These are phyloP conservation scores for Grosmannia serpens DNA, from an alignment of 2,329 filamentous ascomycete species.

Conservation along the genomic window DNA sequence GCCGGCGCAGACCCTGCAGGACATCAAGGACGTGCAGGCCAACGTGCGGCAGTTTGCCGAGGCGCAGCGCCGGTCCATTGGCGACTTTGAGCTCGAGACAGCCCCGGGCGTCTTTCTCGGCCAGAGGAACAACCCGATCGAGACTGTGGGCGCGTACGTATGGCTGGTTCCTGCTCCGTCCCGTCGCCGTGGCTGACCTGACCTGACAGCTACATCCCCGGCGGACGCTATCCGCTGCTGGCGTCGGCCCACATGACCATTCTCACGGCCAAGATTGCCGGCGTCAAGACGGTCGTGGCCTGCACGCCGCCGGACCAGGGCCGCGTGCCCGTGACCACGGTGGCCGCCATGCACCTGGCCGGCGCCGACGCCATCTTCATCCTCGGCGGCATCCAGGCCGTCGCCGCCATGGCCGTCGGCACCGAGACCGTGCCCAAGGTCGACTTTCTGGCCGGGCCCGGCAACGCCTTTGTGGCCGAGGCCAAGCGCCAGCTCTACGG, in stretches of 20 bases:
- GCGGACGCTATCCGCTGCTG: conserved; percentile 39
- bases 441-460: conserved; percentile 42
- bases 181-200: background rate
- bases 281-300: conserved; percentile 35
- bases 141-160: conserved; percentile 30
- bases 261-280: conserved; percentile 40
- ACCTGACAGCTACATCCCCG: conserved; percentile 25
- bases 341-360: conserved; percentile 37
- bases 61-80: conserved; percentile 31
- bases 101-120: conserved; percentile 37
- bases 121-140: conserved; percentile 37
- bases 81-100: conserved; percentile 40
- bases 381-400: conserved; percentile 41
- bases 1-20: conserved; percentile 27
- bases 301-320: conserved; percentile 40
- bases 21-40: conserved; percentile 30
- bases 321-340: conserved; percentile 32
- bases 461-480: conserved; percentile 43
- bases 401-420: conserved; percentile 48
- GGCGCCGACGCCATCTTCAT: conserved; percentile 39
- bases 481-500: conserved; percentile 42
- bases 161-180: background rate
- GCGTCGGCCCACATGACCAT: conserved; percentile 45
- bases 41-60: conserved; percentile 38
- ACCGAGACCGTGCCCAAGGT: conserved; percentile 43